These are phyloP conservation scores for Ogataea dorogensis DNA, from an alignment of 805 yeast species.

Conservation along the genomic window DNA sequence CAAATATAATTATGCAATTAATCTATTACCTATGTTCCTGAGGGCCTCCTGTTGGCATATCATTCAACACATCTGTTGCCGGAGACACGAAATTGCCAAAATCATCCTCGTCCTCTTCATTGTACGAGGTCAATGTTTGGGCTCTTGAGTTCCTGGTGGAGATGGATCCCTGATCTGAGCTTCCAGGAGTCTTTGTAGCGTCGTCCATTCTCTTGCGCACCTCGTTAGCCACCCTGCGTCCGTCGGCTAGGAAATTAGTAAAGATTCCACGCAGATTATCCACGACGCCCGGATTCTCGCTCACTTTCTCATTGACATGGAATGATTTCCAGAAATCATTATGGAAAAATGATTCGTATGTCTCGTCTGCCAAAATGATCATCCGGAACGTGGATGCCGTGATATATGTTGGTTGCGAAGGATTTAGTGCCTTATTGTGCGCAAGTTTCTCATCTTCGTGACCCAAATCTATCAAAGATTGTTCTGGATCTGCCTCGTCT, in stretches of 20 bases:
- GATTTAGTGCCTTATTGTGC: conserved; percentile 82
- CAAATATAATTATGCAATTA: conserved; percentile 1
- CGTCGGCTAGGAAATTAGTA: conserved; percentile 89
- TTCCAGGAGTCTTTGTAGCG: conserved; percentile 37
- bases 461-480: conserved; percentile 42
- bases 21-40: conserved; percentile 11
- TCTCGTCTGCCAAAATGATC: conserved; percentile 92
- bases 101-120: conserved; percentile 34
- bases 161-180: conserved; percentile 21
- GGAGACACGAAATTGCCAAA: conserved; percentile 35
- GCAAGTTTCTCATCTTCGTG: conserved; percentile 39
- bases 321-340: conserved; percentile 64
- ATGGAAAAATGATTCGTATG: conserved; percentile 82
- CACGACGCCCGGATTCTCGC: conserved; percentile 36
- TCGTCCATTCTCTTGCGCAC: conserved; percentile 87
- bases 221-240: conserved; percentile 85
- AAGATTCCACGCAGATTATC: conserved; percentile 79
- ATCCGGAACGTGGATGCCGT: conserved; percentile 88
- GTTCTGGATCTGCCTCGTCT: conserved; percentile 51
- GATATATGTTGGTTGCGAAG: conserved; percentile 68
- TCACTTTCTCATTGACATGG: conserved; percentile 58
- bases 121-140: conserved; percentile 21
- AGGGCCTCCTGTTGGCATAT: conserved; percentile 23
- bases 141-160: conserved; percentile 22
- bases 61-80: conserved; percentile 21